phyloP scores from a whole-genome alignment of 352 stramenopile genomes.

The Phytopythium mirpurense region DNA sequence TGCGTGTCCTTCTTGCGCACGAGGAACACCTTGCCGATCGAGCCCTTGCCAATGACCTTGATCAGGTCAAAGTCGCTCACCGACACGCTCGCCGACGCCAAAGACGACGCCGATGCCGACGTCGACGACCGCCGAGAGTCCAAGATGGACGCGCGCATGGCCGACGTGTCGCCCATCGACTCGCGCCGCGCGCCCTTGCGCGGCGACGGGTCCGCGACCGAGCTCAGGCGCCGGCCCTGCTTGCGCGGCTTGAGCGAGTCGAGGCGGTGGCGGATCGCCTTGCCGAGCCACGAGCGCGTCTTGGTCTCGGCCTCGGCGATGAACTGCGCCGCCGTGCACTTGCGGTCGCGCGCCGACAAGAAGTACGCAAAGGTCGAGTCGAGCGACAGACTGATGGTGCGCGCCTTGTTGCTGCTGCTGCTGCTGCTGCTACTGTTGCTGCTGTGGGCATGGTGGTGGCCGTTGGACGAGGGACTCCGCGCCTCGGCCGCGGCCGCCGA shows the following conservation, averaged over 20 bases:
- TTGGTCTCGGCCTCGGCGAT: slow-evolving; percentile 56
- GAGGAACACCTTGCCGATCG: slow-evolving; percentile 89
- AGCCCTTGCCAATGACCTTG: slow-evolving; percentile 77
- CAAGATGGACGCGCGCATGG: slow-evolving; percentile 52
- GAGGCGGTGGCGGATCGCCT: slow-evolving; percentile 55
- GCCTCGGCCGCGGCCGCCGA: slow-evolving; percentile 14
- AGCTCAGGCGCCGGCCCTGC: slow-evolving; percentile 43
- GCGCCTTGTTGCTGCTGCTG: slow-evolving; percentile 67
- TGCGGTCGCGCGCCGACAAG: slow-evolving; percentile 48
- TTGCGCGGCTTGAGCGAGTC: slow-evolving; percentile 64
- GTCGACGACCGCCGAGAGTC: slow-evolving; percentile 1
- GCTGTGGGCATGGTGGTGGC: background rate
- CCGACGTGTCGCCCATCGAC: slow-evolving; percentile 34
- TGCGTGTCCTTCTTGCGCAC: slow-evolving; percentile 85
- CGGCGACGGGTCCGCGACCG: slow-evolving; percentile 16
- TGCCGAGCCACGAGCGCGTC: slow-evolving; percentile 54
- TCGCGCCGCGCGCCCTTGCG: slow-evolving; percentile 38
- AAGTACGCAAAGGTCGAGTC: slow-evolving; percentile 79
- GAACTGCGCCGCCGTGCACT: slow-evolving; percentile 40
- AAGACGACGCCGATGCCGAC: slow-evolving; percentile 10
- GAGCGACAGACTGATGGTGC: slow-evolving; percentile 65
- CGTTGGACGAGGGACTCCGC: slow-evolving; percentile 5
- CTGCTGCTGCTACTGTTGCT: slow-evolving; percentile 36
- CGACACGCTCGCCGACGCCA: slow-evolving; percentile 43
- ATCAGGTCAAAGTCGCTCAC: slow-evolving; percentile 86